phyloP scores from a whole-genome alignment of 176 grass and related monocot species.

The Oryza meridionalis region DNA sequence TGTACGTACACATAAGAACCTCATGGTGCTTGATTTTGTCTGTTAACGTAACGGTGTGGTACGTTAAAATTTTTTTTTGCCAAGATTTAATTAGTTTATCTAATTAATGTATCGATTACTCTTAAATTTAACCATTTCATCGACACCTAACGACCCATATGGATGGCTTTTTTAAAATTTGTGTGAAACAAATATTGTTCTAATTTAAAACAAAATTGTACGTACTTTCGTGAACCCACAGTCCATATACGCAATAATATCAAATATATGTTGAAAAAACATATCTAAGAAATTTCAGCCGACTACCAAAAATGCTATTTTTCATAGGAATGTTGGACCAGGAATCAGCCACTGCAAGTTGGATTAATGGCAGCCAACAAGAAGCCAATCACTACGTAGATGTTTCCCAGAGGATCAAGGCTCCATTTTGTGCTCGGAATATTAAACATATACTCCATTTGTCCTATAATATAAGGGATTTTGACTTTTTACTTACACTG shows the following conservation, averaged over 20 bases:
- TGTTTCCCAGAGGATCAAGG: background rate
- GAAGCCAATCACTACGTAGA: background rate
- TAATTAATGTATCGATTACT: background rate
- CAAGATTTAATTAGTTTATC: too few relatives aligned
- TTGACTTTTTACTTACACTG: too few relatives aligned
- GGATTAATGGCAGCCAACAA: background rate
- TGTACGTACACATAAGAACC: too few relatives aligned
- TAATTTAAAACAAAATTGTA: background rate
- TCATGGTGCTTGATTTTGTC: too few relatives aligned
- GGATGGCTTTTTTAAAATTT: too few relatives aligned
- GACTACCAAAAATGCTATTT: background rate
- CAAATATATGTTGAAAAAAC: too few relatives aligned
- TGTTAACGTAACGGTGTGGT: too few relatives aligned
- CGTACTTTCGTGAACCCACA: background rate
- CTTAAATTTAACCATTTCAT: background rate
- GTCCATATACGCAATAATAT: background rate
- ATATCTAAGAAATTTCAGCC: background rate
- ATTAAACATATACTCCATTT: background rate
- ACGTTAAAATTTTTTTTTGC: too few relatives aligned
- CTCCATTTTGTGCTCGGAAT: background rate
- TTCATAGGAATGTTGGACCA: background rate
- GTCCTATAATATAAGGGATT: too few relatives aligned
- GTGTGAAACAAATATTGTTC: background rate
- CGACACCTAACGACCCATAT: background rate
- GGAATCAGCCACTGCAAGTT: background rate